A percentile compares a stretch with the other conserved stretches of the same genome.
Conservation (phyloP, 1,139 yeast genomes). For the Diutina siamensis region DNA sequence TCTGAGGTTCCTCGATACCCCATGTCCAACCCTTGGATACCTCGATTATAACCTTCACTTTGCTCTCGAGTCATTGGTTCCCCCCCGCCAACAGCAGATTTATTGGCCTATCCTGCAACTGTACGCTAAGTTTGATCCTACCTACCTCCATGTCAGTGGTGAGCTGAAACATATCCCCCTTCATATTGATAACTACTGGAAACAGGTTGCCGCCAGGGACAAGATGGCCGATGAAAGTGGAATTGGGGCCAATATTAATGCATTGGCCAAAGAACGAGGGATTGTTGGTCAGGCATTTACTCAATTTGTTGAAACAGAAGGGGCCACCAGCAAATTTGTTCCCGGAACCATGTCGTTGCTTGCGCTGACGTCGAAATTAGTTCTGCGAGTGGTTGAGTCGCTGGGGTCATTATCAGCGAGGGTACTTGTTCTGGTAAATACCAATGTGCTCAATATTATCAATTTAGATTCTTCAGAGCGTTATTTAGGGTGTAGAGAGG, state of each 20-base stretch:
- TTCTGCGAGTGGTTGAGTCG: not conserved
- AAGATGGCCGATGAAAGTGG: not conserved
- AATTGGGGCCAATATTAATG: slow-evolving; percentile 44
- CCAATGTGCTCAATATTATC: not conserved
- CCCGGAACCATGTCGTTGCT: slow-evolving; percentile 29
- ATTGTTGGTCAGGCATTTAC: not conserved
- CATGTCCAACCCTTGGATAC: slow-evolving; percentile 1
- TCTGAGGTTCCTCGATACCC: not conserved
- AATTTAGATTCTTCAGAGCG: not conserved
- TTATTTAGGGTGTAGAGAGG: not conserved
- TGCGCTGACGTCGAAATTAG: slow-evolving; percentile 11
- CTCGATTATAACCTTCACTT: slow-evolving; percentile 4
- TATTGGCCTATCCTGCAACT: slow-evolving; percentile 2
- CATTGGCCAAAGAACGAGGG: slow-evolving; percentile 34
- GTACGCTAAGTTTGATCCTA: not conserved
- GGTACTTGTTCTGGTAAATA: not conserved
- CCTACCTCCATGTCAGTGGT: not conserved
- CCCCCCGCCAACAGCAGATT: not conserved
- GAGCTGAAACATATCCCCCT: not conserved
- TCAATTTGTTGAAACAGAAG: not conserved
- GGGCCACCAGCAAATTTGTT: not conserved
- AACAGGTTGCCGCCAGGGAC: not conserved
- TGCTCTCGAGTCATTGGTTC: not conserved
- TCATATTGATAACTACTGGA: not conserved
- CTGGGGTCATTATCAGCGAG: slow-evolving; percentile 6